Percentiles rank a stretch among this genome's conserved stretches.
Evolutionary conservation across 352 stramenopile species (phyloP).

Genomic region (Phytophthora capsici): DNA sequence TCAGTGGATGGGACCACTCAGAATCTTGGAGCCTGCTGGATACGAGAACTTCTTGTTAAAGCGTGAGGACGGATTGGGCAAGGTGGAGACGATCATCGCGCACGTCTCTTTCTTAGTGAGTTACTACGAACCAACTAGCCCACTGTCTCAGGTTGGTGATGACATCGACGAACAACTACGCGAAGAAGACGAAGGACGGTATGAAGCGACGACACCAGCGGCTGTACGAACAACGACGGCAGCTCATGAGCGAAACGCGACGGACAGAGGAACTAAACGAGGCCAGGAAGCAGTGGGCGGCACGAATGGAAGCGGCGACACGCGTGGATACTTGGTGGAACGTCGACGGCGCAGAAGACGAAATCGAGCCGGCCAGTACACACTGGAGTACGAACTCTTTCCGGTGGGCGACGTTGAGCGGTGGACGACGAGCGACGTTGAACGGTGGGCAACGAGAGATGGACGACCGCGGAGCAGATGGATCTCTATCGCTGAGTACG

Average conservation of each 20-base stretch:
- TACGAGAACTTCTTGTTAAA: not conserved
- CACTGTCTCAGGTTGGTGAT: not conserved
- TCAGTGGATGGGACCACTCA: not conserved
- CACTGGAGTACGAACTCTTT: not conserved
- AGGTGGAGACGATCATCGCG: not conserved
- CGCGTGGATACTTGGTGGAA: not conserved
- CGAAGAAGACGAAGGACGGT: not conserved
- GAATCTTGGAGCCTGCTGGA: not conserved
- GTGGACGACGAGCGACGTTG: too few relatives aligned
- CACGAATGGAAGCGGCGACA: not conserved
- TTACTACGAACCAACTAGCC: not conserved
- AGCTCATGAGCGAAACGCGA: not conserved
- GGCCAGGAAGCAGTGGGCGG: not conserved
- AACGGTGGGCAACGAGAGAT: not conserved
- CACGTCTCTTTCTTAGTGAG: not conserved
- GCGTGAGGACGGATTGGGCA: not conserved
- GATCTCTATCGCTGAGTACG: not conserved
- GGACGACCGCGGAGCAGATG: not conserved
- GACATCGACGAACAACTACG: not conserved
- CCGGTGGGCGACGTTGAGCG: not conserved
- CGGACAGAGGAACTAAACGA: not conserved
- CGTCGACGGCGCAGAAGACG: not conserved
- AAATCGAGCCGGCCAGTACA: conserved; percentile 1
- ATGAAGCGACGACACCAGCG: not conserved
- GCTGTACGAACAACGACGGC: not conserved